Evolutionary conservation across 108 stramenopile species (phyloP).

Genomic region (Nitzschia inconspicua): DNA sequence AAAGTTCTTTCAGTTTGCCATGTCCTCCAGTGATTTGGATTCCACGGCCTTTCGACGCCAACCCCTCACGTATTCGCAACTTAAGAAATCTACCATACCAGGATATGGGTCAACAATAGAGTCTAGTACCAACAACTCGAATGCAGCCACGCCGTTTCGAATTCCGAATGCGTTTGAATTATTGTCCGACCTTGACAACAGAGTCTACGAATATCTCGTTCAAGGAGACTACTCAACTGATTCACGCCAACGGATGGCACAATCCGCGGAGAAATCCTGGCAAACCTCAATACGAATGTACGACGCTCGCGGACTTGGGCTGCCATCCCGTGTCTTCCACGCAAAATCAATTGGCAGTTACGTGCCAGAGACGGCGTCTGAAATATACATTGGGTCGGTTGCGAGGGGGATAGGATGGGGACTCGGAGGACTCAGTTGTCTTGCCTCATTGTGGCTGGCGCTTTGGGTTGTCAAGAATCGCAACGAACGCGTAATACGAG

Average conservation of each 20-base stretch:
- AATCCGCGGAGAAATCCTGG: constrained; percentile 15
- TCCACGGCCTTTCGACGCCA: not conserved
- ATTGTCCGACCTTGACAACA: constrained; percentile 26
- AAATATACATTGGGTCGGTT: constrained; percentile 24
- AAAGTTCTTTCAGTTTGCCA: constrained; percentile 22
- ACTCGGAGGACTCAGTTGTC: constrained; percentile 16
- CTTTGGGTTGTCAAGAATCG: constrained; percentile 18
- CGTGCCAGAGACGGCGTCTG: not conserved
- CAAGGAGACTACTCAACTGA: constrained; percentile 14
- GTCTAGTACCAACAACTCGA: constrained; percentile 7
- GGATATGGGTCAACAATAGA: constrained; percentile 10
- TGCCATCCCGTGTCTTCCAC: constrained; percentile 15
- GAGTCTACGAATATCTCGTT: constrained; percentile 35
- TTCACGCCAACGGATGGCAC: not conserved
- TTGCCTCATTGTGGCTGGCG: constrained; percentile 12
- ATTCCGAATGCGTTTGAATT: constrained; percentile 23
- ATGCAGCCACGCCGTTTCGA: constrained; percentile 18
- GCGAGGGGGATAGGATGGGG: constrained; percentile 15
- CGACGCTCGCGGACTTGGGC: not conserved
- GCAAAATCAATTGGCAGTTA: constrained; percentile 8
- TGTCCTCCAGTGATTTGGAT: not conserved
- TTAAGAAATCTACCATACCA: not conserved
- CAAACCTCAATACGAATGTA: constrained; percentile 13
- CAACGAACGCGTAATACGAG: constrained; percentile 14
- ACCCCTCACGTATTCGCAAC: constrained; percentile 20